Evolutionary conservation across 2,329 filamentous ascomycete species (phyloP), one percentile per base, ranked within the genome.

Genomic region (Podosphaera leucotricha): DNA sequence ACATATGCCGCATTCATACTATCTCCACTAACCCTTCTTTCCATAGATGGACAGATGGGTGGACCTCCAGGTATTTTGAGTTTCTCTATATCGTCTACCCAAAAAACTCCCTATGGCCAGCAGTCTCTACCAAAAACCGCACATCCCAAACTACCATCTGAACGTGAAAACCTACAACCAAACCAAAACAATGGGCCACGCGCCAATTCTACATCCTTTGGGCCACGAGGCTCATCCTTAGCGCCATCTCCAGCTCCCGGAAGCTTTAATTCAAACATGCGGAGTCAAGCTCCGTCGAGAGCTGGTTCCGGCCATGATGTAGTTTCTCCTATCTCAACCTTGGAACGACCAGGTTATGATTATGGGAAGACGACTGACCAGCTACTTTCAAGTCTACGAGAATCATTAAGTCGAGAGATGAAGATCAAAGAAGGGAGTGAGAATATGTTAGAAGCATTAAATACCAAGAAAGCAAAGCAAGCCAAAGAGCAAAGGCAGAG

Each of bases 381-480:
- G 60, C 71, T 75, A 36, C 75, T 93, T 54, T 71, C 76, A 19
- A 67, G 73, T 43, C 70, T 94, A 49, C 77, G 80, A 55, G 86
- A 94, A 54, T 74, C 79, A 56, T 78, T 98, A 50, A 87, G 85
- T 52, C 87, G 92, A 55, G 92, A 98, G 64, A 77, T 86, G 64
- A 95, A 95, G 67, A 95, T 98, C 59, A 94, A 92, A 61, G 81
- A 87, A 55, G 90, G 90, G 18, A 94, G 87, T 46, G 90, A 98
- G 66, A 98, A 98, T 59, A 77, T 98, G 72, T 68, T 98, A 35
- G 90, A 98, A 64, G 90, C 90, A 11, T 65, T 98, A 51, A 84
- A 94, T 59, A 72, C 77, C 38, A 98, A 98, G 62, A 94, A 92
- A 60, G 80, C 83, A 39, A 98, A 95, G 63, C 87, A 95, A 60